Evolutionary conservation across 768 basidiomycete species (phyloP).

Genomic region (Tulasnella sp.): DNA sequence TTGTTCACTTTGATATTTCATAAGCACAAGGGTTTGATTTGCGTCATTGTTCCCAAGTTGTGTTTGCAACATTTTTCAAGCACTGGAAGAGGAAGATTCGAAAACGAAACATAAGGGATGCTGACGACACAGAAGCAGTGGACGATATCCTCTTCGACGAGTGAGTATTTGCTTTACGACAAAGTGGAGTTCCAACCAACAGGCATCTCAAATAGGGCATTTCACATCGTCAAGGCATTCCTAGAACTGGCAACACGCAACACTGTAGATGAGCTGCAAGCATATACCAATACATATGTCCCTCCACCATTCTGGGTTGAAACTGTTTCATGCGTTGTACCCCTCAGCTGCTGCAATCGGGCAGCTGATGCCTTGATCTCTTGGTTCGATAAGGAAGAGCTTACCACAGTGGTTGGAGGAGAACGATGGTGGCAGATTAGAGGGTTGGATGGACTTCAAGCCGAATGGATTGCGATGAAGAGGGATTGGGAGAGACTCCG

Average conservation of each 20-base stretch:
- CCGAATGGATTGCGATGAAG: conserved; percentile 32
- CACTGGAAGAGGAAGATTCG: conserved; percentile 36
- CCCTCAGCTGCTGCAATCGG: conserved; percentile 2
- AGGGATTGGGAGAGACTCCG: conserved; percentile 25
- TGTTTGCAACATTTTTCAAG: conserved; percentile 38
- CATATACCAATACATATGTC: conserved; percentile 27
- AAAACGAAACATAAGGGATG: conserved; percentile 27
- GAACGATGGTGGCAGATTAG: conserved; percentile 98
- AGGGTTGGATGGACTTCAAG: conserved; percentile 63
- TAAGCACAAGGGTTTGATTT: background rate
- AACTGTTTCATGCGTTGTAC: background rate
- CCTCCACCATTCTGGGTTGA: conserved; percentile 11
- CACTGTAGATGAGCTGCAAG: conserved; percentile 59
- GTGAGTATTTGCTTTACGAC: conserved; percentile 26
- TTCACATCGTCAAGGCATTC: conserved; percentile 60
- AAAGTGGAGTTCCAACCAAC: background rate
- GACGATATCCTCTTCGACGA: conserved; percentile 61
- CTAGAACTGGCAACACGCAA: conserved; percentile 50
- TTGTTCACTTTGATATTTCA: background rate
- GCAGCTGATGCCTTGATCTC: conserved; percentile 5
- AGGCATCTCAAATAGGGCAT: conserved; percentile 33
- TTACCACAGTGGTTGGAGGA: conserved; percentile 54
- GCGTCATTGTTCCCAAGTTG: conserved; percentile 28
- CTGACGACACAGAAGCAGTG: conserved; percentile 33
- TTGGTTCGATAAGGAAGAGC: conserved; percentile 5